Base-by-base conservation (phyloP, 441 rosid species). In the Flueggea neowawraea region DNA sequence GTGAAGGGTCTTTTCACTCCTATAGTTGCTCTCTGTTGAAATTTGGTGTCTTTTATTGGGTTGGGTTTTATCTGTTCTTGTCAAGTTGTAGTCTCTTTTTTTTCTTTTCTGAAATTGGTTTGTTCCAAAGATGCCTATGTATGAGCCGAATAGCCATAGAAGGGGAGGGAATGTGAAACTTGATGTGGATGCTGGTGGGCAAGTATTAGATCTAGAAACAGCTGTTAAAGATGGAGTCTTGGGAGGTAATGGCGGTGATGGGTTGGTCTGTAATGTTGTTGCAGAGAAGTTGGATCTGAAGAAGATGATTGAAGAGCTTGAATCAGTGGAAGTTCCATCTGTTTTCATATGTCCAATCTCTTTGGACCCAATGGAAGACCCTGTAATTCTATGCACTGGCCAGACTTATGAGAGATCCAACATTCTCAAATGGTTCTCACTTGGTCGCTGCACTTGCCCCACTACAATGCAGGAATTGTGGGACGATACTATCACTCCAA, bases 391-490 rank as follows among this genome's bases (percentile, higher is more conserved):
- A 31, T 90, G 98, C 77, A 93, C 97, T 5, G 97, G 98, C 31
- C 98, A 93, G 68, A 93, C 97, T 55, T 93, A 93, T 17, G 96
- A 93, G 71, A 81, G 96, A 76, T 81, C 83, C 72, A 93, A 90
- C 74, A 93, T 93, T 67, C 80, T 86, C 53, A 93, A 76, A 74
- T 93, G 98, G 98, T 82, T 93, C 63, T 75, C 77, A 62, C 60
- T 90, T 43, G 94, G 97, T n/a, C 95, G 79, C 65, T 80, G 71
- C 64, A 88, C 90, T 66, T 93, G 98, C 73, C 98, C 98, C 48
- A 90, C 98, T 2, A 93, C 97, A 53, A 93, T 93, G 98, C 98
- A 93, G 43, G 98, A 87, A 82, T 91, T 93, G 8, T 93, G 98
- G 98, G 98, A 93, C 57, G 82, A 86, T 51, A 64, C 89, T 0